Base-by-base conservation (phyloP, 441 rosid genomes). In the Rhodomyrtus psidioides region DNA sequence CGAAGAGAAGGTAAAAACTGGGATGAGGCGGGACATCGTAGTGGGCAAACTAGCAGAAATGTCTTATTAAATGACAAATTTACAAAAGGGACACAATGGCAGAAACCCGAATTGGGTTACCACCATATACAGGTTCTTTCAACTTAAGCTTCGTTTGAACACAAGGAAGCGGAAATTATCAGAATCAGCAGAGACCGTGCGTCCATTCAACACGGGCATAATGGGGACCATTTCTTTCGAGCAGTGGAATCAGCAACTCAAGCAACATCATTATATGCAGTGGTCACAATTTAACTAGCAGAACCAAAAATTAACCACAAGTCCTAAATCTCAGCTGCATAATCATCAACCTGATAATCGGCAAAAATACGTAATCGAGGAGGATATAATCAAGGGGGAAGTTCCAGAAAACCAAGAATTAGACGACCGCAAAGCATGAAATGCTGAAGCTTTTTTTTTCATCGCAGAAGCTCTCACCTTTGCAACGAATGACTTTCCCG, bases 401-500 rank as follows among this genome's bases (percentile, higher is more conserved):
- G 49, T 10, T 70, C 49, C 51, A 0, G 7, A 70, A 39, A 39
- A 21, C n/a, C 51, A 21, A 39, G 39, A 70, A 10, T 70, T 70
- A 21, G 79, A 70, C n/a, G 12, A 39, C 51, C 15, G 5, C 16
- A 10, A 21, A 65, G 53, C 53, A 10, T 8, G 56, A n/a, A 0
- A 0, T 13, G 79, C 79, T 34, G 23, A 51, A 51, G 27, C 49
- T 0, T 0, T 34, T 34, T 34, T 34, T n/a, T n/a, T n/a, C 23
- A 51, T 14, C 2, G 49, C 81, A 26, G 28, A 55, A 70, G 24
- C 53, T 34, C 76, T 27, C 28, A 85, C 87, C 87, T 57, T 49
- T 85, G 84, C 87, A 85, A 56, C 58, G 79, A 55, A 85, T 85
- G 81, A 79, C 87, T 57, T 85, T 57, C 46, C 87, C 87, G 10